A percentile compares a stretch with the other conserved stretches of the same genome.
These are phyloP conservation scores for Grosmannia huntii DNA, from an alignment of 2,329 filamentous ascomycete species.

Conservation along the genomic window DNA sequence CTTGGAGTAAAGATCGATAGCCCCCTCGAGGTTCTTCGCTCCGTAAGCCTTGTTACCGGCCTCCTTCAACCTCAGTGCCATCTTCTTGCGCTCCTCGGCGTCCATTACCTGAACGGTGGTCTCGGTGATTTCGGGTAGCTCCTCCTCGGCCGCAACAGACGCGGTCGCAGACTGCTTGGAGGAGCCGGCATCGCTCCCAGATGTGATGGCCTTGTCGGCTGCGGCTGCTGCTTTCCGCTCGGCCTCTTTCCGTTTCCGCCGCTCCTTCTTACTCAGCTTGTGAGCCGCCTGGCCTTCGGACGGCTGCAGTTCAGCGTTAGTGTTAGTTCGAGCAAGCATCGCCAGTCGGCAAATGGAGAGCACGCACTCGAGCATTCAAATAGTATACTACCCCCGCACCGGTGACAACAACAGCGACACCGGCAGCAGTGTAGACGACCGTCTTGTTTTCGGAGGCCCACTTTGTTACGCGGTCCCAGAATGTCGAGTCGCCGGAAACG, in stretches of 20 bases:
- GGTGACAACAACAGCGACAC: slow-evolving; percentile 82
- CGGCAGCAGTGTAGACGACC: slow-evolving; percentile 89
- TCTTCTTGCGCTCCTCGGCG: slow-evolving; percentile 65
- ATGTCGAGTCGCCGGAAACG: slow-evolving; percentile 47
- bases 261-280: slow-evolving; percentile 81
- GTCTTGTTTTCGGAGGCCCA: slow-evolving; percentile 97
- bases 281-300: slow-evolving; percentile 24
- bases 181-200: slow-evolving; percentile 13
- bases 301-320: background rate
- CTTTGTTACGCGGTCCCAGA: slow-evolving; percentile 80
- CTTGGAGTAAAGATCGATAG: slow-evolving; percentile 90
- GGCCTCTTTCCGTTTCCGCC: slow-evolving; percentile 74
- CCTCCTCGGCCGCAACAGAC: slow-evolving; percentile 40
- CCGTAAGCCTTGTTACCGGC: slow-evolving; percentile 95
- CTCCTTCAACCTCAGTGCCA: slow-evolving; percentile 83
- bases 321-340: background rate
- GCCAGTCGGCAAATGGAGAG: background rate
- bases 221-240: slow-evolving; percentile 38
- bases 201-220: slow-evolving; percentile 37
- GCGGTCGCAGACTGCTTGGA: slow-evolving; percentile 24
- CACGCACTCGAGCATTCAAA: slow-evolving; percentile 47
- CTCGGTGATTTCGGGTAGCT: slow-evolving; percentile 56
- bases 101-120: slow-evolving; percentile 37
- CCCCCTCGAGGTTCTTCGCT: slow-evolving; percentile 82
- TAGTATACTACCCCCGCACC: slow-evolving; percentile 92